These are phyloP conservation scores for Capsella bursapastoris DNA, from an alignment of 345 rosid species.

Conservation along the genomic window DNA sequence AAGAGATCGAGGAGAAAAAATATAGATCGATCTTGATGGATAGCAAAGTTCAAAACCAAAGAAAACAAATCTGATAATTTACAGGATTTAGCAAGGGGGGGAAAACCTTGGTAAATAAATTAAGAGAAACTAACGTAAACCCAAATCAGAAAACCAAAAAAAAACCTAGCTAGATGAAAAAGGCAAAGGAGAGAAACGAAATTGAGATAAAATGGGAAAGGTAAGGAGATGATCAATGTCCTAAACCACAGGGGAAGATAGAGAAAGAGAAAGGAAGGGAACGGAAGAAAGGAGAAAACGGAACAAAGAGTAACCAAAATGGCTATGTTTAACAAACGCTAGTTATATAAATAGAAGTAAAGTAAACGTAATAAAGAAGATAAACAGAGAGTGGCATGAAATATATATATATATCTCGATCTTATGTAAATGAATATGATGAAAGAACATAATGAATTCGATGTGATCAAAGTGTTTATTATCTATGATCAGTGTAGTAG, in stretches of 20 bases:
- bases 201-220: slow-evolving; percentile 19
- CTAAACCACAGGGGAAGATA: slow-evolving; percentile 31
- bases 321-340: slow-evolving; percentile 44
- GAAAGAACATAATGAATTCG: slow-evolving; percentile 26
- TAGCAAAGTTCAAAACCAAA: neutral
- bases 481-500: slow-evolving; percentile 35
- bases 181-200: slow-evolving; percentile 26
- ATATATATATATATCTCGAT: too few relatives aligned
- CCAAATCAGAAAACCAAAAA: slow-evolving; percentile 16
- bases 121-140: slow-evolving; percentile 29
- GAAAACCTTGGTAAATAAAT: neutral
- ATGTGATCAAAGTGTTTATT: slow-evolving; percentile 39
- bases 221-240: slow-evolving; percentile 27
- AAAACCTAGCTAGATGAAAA: slow-evolving; percentile 18
- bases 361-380: neutral
- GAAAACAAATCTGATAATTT: neutral
- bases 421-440: neutral
- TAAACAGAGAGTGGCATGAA: neutral
- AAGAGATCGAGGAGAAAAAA: neutral
- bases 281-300: slow-evolving; percentile 40
- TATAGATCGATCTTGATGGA: neutral
- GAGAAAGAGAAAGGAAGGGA: slow-evolving; percentile 12
- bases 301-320: slow-evolving; percentile 36
- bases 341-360: slow-evolving; percentile 35
- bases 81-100: neutral